Base-by-base conservation (phyloP, 2,329 filamentous ascomycete species). In the Alternaria triticimaculans region DNA sequence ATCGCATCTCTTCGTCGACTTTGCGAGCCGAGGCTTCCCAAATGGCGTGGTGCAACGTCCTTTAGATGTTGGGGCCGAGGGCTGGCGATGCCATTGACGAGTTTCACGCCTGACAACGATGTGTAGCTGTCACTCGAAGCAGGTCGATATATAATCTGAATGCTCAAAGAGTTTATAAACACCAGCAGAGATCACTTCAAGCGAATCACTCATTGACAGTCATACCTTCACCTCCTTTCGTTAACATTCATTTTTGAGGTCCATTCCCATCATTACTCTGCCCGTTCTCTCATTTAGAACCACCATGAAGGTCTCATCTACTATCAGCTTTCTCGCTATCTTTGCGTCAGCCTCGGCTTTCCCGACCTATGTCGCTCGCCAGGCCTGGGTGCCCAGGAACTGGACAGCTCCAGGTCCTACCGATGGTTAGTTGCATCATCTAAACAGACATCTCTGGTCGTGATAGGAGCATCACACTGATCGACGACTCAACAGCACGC, bases 321-420 rank as follows among this genome's bases (percentile, higher is more conserved):
- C 21, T n/a, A 43, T 55, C 33, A 55, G 37, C 18, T 21, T 23
- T 2, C 51, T 48, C 10, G 21, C 15, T 6, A 4, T 54, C 23
- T 28, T 59, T 9, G 57, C 48, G 21, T 49, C 44, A 48, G 54
- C 48, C 11, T 30, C 46, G 33, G 60, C 60, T 20, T 62, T 62
- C 26, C 60, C 60, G 11, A 45, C 54, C 46, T 58, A 62, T 54
- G 54, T 26, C 10, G 26, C 54, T 5, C 60, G 60, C 26, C 60
- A 62, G 45, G 28, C 60, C 33, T 62, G 60, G 60, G 28, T 58
- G 26, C 44, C 54, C 10, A 50, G 41, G n/a, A 46, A 46, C 10
- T 62, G 60, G 60, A 62, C 54, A 0, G 60, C 60, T 44, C 60
- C 60, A 25, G 54, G 60, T 37, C 60, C 60, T 1, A 62, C 33